Evolutionary conservation across 2,329 filamentous ascomycete species (phyloP), one percentile per base, ranked within the genome.

Genomic region (Clonostachys rosea): DNA sequence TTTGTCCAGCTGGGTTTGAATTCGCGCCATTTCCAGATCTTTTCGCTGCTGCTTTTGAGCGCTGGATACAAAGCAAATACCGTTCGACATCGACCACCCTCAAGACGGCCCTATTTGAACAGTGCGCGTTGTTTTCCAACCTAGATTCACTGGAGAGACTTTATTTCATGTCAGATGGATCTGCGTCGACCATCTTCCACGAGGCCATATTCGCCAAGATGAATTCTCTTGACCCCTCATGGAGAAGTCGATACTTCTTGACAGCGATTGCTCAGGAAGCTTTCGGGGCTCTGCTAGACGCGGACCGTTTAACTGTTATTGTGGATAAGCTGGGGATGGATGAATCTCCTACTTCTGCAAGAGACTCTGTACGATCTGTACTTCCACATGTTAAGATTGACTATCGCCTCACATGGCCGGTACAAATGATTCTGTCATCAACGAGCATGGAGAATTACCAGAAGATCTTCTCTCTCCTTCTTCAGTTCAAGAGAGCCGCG

Each of bases 191-290:
- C 42, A 65, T 70, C 0, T 85, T 96, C 54, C 79, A 86, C 12
- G 74, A 76, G 24, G 78, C 78, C 12, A 64, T 96, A 2, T 96
- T 96, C 59, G 79, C 84, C 47, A 83, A 86, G 43, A 77, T 96
- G 41, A 87, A 94, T 54, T 72, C 68, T 2, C 57, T 76, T 14
- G 74, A 69, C 59, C 64, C 59, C 6, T 69, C 68, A 35, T 96
- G 91, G 91, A 84, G 86, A 51, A 90, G 96, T 61, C 81, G 84
- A 17, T 95, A 92, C 58, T 76, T 87, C 1, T 70, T 96, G 30
- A 94, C 87, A 0, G 89, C 91, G 54, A 68, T 90, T 3, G 84
- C 86, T 1, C 87, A 90, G 49, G 84, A 84, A 47, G 83, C 87
- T 0, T 91, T 90, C 60, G 74, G 80, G 2, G 54, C 66, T 1